Evolutionary conservation across 495 filamentous ascomycete genomes (phyloP).

Genomic region (Hyphodiscus hymeniophilus): DNA sequence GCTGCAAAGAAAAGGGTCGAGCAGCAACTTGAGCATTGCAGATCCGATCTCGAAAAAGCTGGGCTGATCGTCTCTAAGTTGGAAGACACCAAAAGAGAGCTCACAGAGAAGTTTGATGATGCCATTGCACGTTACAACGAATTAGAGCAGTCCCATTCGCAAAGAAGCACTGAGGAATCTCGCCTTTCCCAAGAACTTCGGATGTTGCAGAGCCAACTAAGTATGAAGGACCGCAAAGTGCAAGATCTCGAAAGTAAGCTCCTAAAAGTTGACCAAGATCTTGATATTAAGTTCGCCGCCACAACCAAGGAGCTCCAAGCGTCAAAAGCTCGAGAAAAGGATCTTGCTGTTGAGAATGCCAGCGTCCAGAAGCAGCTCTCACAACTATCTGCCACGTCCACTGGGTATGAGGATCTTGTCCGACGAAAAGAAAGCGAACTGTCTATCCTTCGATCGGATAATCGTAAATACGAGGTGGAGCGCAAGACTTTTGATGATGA

Average conservation of each 20-base stretch:
- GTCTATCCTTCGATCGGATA: slow-evolving; percentile 71
- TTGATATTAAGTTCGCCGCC: slow-evolving; percentile 78
- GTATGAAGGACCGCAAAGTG: slow-evolving; percentile 81
- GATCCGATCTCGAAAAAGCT: slow-evolving; percentile 83
- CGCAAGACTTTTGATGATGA: slow-evolving; percentile 71
- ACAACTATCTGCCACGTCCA: slow-evolving; percentile 84
- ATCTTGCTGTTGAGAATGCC: slow-evolving; percentile 72
- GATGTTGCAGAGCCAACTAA: slow-evolving; percentile 86
- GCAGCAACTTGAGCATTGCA: slow-evolving; percentile 69
- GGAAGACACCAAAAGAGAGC: slow-evolving; percentile 73
- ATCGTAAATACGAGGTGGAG: slow-evolving; percentile 69
- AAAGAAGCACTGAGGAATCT: slow-evolving; percentile 64
- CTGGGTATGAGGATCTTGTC: slow-evolving; percentile 88
- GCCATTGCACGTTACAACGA: slow-evolving; percentile 61
- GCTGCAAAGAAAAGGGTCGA: slow-evolving; percentile 85
- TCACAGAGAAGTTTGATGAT: slow-evolving; percentile 55
- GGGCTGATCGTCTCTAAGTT: slow-evolving; percentile 75
- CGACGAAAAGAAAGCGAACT: slow-evolving; percentile 91
- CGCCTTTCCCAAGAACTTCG: slow-evolving; percentile 72
- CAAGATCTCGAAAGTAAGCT: slow-evolving; percentile 82
- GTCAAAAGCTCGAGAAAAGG: slow-evolving; percentile 59
- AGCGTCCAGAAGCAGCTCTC: slow-evolving; percentile 79
- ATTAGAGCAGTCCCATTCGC: slow-evolving; percentile 54
- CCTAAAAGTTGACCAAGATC: slow-evolving; percentile 77
- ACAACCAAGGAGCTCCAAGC: slow-evolving; percentile 74